Evolutionary conservation across 371 early-diverging fungal genomes (phyloP), one percentile per base, ranked within the genome.

Genomic region (Mortierella sp.): DNA sequence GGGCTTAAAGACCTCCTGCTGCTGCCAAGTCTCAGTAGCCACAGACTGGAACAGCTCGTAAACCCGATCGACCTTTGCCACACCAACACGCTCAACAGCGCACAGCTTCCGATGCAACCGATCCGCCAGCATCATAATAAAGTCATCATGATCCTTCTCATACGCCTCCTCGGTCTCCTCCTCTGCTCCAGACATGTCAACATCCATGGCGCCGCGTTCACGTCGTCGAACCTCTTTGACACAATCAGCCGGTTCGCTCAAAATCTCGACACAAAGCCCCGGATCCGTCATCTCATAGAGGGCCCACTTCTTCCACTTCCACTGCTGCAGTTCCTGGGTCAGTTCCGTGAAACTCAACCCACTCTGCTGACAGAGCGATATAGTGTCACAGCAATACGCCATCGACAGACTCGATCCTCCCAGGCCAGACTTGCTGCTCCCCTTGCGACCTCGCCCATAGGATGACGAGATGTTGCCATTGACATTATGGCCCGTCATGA

Each of bases 41-140:
- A 79, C 82, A n/a, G 74, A 56, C 16, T 79, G 86, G 70, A 85
- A 85, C 5, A 85, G 63, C 38, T 72, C 75, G n/a, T 85, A 82
- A 0, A 85, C 86, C 18, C 75, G 79, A 77, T 85, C 86, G 24
- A 85, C 82, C 70, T 85, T 85, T 70, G 86, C 86, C 27, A 85
- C 86, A 5, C 86, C 86, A 1, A 82, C 86, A 1, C 82, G 79
- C 32, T 85, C 86, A 16, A 85, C 86, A 16, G 86, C 86, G 43
- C 86, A 85, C 68, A 85, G 43, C 38, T 85, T 85, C 32, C 76
- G 76, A 41, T 85, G 76, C 21, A 85, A 51, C 24, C 86, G 82
- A 48, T 85, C 86, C 44, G 79, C 58, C 35, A 85, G 72, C 21
- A 29, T 49, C 8, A 48, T 43, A 35, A 85, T 38, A 73, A 77